phyloP scores from a whole-genome alignment of 805 yeast genomes.

The Metschnikowia koreensis region DNA sequence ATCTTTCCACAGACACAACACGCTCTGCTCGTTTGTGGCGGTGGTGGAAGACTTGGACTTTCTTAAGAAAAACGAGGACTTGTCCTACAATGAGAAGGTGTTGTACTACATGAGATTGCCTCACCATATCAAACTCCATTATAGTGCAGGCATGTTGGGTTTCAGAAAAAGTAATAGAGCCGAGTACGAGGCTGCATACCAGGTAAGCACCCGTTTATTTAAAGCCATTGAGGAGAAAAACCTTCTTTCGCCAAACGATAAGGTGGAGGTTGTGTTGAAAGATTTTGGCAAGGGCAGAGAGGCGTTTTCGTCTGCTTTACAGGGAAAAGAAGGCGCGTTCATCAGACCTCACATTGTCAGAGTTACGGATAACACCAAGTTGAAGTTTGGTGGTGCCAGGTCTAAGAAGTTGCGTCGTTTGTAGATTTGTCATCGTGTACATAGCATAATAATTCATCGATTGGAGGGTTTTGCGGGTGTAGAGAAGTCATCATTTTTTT shows the following conservation, averaged over 20 bases:
- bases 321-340: constrained; percentile 81
- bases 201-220: constrained; percentile 73
- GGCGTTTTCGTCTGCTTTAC: constrained; percentile 79
- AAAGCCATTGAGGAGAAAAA: constrained; percentile 63
- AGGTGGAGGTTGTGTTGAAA: constrained; percentile 73
- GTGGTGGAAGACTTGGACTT: constrained; percentile 64
- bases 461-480: neutral
- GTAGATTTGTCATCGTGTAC: constrained; percentile 26
- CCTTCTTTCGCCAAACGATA: constrained; percentile 48
- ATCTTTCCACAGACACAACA: constrained; percentile 76
- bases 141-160: constrained; percentile 84
- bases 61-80: constrained; percentile 51
- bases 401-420: constrained; percentile 80
- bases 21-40: constrained; percentile 71
- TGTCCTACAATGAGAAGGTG: constrained; percentile 66
- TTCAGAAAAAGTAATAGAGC: constrained; percentile 88
- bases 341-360: constrained; percentile 67
- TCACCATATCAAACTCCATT: constrained; percentile 64
- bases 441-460: constrained; percentile 12
- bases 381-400: constrained; percentile 91
- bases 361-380: constrained; percentile 72
- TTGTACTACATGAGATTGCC: constrained; percentile 77
- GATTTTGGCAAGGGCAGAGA: constrained; percentile 88
- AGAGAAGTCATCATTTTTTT: neutral
- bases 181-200: constrained; percentile 91